Evolutionary conservation across 2,329 filamentous ascomycete species (phyloP), one percentile per base, ranked within the genome.

Genomic region (Colletotrichum plurivorum): DNA sequence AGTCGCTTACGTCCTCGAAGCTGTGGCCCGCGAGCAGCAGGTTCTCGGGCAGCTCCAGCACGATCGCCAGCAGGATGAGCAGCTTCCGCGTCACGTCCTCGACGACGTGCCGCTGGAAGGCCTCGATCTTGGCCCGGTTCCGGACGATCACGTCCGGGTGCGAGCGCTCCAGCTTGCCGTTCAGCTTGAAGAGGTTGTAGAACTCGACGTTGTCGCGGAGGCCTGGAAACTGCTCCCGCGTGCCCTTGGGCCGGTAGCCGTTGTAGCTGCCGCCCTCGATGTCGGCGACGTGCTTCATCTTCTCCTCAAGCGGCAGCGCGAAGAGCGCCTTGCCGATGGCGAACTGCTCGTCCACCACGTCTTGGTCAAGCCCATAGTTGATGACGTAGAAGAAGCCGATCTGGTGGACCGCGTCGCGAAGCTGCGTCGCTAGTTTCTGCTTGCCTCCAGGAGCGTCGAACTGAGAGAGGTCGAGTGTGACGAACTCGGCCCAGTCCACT

Each of bases 41-140:
- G 18, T 90, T 85, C 57, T 87, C 84, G 0, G 87, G 86, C 0
- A 91, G 79, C 73, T 90, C 84, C 0, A 91, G 81, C 2, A 90
- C 79, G 31, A 89, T 85, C 6, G 80, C 78, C 53, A 82, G 78
- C 6, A 82, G 74, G 3, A 69, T 63, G 3, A 82, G 76, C 1
- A 82, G 74, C 72, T 79, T 80, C 10, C 73, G 61, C 3, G 75
- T 78, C 27, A 82, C 71, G 0, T 76, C 39, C 27, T 78, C 69
- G 55, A 81, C 74, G 36, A 83, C 79, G 52, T 80, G 76, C 13
- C 78, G 76, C 9, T 75, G 75, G 57, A 82, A 82, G 2, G 57
- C 13, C 54, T 82, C 78, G 55, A 82, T 82, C 58, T 77, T 73
- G 0, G 36, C 18, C 10, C 71, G 72, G 69, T 81, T 75, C 18